phyloP scores from a whole-genome alignment of 2,329 filamentous ascomycete genomes.

The Colletotrichum tabaci region DNA sequence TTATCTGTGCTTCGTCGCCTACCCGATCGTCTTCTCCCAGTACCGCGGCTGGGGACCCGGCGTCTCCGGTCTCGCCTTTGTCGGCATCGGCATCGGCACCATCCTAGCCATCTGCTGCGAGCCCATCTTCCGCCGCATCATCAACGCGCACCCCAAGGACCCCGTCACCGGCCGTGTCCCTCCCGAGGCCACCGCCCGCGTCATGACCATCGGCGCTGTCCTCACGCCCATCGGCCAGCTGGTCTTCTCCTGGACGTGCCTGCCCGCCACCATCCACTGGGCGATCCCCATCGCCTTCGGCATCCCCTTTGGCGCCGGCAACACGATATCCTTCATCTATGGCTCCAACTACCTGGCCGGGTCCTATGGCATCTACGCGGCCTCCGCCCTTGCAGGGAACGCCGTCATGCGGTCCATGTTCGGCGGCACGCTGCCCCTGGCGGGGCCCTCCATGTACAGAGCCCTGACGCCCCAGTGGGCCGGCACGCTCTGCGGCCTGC shows the following conservation, averaged over 20 bases:
- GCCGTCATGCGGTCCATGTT: slow-evolving; percentile 80
- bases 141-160: slow-evolving; percentile 82
- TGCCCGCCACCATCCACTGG: slow-evolving; percentile 84
- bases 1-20: slow-evolving; percentile 92
- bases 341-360: slow-evolving; percentile 84
- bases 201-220: slow-evolving; percentile 84
- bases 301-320: slow-evolving; percentile 84
- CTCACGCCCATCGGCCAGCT: slow-evolving; percentile 84
- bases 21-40: slow-evolving; percentile 85
- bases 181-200: slow-evolving; percentile 85
- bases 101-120: slow-evolving; percentile 74
- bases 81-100: slow-evolving; percentile 78
- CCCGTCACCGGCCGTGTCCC: slow-evolving; percentile 79
- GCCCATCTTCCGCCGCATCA: slow-evolving; percentile 81
- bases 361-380: slow-evolving; percentile 83
- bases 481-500: slow-evolving; percentile 79
- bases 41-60: slow-evolving; percentile 83
- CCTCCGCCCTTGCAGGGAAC: slow-evolving; percentile 85
- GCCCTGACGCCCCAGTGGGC: slow-evolving; percentile 83
- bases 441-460: slow-evolving; percentile 80
- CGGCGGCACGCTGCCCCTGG: slow-evolving; percentile 84
- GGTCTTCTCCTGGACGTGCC: slow-evolving; percentile 90
- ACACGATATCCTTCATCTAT: slow-evolving; percentile 86
- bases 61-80: slow-evolving; percentile 82
- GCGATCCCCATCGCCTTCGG: slow-evolving; percentile 84